Base-by-base conservation (phyloP, 371 early-diverging fungal genomes). In the Entomophthora muscae region DNA sequence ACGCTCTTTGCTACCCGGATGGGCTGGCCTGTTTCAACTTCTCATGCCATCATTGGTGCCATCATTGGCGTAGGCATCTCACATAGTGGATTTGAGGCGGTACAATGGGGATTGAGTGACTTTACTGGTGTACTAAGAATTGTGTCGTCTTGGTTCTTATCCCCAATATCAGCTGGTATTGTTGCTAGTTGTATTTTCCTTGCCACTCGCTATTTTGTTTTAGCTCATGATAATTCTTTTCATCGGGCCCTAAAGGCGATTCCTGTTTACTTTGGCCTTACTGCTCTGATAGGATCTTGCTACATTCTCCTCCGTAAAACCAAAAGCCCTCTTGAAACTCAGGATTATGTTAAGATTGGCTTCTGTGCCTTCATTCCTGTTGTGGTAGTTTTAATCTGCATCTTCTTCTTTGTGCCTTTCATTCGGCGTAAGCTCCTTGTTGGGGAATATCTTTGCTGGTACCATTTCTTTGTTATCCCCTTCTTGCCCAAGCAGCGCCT, bases 11-110 rank as follows among this genome's bases (percentile, higher is more conserved):
- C 90, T 22, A 81, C 88, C n/a, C 69, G 68, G 12, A 67, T 67
- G 30, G 81, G 78, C n/a, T 75, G 73, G 72, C 80, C 80, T 3
- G 79, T 78, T 22, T 76, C 76, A 26, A 75, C 80, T 5, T 79
- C 80, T 3, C 80, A 82, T 55, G 81, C 88, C 33, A 84, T 91
- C 65, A 84, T 89, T 33, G 91, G 90, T 65, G 92, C 88, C 29
- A 71, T 90, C 57, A 75, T 80, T 65, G 92, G 92, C 65, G 76
- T 79, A 23, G 92, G 88, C 65, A 80, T 91, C 53, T 73, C 86
- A 65, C 82, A 78, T 0, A 85, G 79, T 63, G 91, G 91, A 55
- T 66, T 66, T 28, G 66, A 65, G 22, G 70, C 80, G 28, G 78
- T 90, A 55, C 70, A 77, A 68, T 91, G 90, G 90, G 7, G 2